phyloP scores from a whole-genome alignment of 2,329 filamentous ascomycete genomes.

The Aspergillus neoniger region DNA sequence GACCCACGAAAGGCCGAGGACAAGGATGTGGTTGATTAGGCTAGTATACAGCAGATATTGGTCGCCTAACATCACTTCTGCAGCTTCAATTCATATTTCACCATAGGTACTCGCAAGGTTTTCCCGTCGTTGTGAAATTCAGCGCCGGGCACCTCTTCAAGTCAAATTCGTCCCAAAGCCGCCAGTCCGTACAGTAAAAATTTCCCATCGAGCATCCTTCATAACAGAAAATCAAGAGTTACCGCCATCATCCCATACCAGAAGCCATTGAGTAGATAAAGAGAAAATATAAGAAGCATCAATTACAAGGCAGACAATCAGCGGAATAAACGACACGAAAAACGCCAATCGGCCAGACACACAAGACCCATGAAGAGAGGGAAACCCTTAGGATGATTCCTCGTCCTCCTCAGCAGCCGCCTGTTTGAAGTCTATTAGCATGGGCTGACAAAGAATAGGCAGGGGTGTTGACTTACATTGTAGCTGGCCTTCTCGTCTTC shows the following conservation, averaged over 20 bases:
- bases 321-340: conserved; percentile 35
- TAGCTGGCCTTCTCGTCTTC: conserved; percentile 97
- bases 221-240: conserved; percentile 34
- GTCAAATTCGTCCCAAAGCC: conserved; percentile 30
- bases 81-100: conserved; percentile 25
- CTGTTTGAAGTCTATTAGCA: conserved; percentile 36
- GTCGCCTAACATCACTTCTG: conserved; percentile 22
- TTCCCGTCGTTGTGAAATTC: conserved; percentile 19
- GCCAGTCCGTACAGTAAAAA: conserved; percentile 31
- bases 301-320: conserved; percentile 35
- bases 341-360: conserved; percentile 38
- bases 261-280: conserved; percentile 37
- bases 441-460: background rate
- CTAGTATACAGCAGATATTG: conserved; percentile 32
- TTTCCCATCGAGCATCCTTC: conserved; percentile 35
- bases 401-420: conserved; percentile 62
- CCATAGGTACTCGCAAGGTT: conserved; percentile 23
- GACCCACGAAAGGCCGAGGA: background rate
- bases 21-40: conserved; percentile 27
- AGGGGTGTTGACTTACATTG: conserved; percentile 63
- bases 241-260: conserved; percentile 37
- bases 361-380: conserved; percentile 24
- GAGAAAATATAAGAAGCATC: conserved; percentile 30
- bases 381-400: conserved; percentile 38
- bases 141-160: conserved; percentile 30